Base-by-base conservation (phyloP, 257 asterid species). In the Forsythia viridissima region DNA sequence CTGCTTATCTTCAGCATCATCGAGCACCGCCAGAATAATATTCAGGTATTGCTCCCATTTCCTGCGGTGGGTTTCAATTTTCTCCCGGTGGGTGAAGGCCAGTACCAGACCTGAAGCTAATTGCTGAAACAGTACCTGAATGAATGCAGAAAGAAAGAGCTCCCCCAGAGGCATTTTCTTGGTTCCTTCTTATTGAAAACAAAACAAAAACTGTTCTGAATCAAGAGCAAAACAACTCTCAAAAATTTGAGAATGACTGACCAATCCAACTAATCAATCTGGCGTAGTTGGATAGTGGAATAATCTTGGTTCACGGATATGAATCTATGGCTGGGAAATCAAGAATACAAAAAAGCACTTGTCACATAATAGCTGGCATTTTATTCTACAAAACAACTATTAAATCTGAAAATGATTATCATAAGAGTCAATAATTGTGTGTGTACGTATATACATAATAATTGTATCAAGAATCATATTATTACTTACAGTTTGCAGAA, bases 1-100 rank as follows among this genome's bases (percentile, higher is more conserved):
- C 63, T 90, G 94, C 89, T 87, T 91, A 40, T 86, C 92, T 85
- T 90, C 93, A 4, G 97, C 97, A 80, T 91, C 92, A 46, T 55
- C 86, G 6, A 90, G 89, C 81, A 89, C 91, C 0, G 86, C 88
- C 30, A 74, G 77, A 70, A 91, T 86, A 39, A 80, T 48, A 8
- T 0, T 0, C 73, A 88, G 71, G 43, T 20, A 59, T 15, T 78
- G 79, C 3, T 59, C 11, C 39, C 92, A 82, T 83, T 85, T 90
- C 74, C 41, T 85, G 72, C 87, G 85, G 80, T 80, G 88, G 1
- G 82, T 67, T 15, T 83, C 89, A 30, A 91, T 84, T 76, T 86
- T 89, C 83, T 91, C 90, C 46, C 82, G 86, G 59, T 85, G 85
- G 65, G 92, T 91, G 73, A 91, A 85, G 67, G 79, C 83, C 89